phyloP scores from a whole-genome alignment of 2,329 filamentous ascomycete genomes.

The Rugonectria rugulosa region DNA sequence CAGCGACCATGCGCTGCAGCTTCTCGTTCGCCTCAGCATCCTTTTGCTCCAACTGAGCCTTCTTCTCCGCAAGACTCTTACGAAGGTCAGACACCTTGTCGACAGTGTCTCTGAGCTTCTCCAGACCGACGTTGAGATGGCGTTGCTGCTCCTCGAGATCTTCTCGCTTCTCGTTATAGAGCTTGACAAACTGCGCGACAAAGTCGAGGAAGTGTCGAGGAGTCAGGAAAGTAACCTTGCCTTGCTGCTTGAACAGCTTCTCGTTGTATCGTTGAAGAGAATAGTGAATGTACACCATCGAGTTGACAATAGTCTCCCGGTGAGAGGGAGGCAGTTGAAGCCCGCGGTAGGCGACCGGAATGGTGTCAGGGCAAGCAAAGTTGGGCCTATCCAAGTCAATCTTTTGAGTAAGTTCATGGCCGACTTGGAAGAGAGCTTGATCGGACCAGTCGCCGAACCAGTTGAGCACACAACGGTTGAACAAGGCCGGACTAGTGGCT shows the following conservation, averaged over 20 bases:
- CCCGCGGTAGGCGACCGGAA: slow-evolving; percentile 90
- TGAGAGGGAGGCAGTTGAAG: slow-evolving; percentile 86
- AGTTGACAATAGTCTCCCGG: slow-evolving; percentile 91
- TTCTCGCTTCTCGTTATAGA: slow-evolving; percentile 98
- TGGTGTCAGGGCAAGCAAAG: slow-evolving; percentile 86
- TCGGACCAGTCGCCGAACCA: slow-evolving; percentile 99
- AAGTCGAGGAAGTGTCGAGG: slow-evolving; percentile 98
- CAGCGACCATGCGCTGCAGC: slow-evolving; percentile 93
- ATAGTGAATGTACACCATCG: slow-evolving; percentile 99
- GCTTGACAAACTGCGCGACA: slow-evolving; percentile 94
- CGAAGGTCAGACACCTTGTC: slow-evolving; percentile 95
- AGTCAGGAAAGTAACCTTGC: slow-evolving; percentile 90
- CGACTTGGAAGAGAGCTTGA: slow-evolving; percentile 97
- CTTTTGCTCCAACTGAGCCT: slow-evolving; percentile 90
- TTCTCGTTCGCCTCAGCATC: slow-evolving; percentile 97
- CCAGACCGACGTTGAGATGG: slow-evolving; percentile 96
- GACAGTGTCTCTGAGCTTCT: slow-evolving; percentile 95
- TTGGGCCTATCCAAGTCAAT: slow-evolving; percentile 90
- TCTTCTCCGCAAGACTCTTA: slow-evolving; percentile 91
- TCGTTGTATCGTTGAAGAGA: slow-evolving; percentile 90
- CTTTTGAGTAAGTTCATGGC: slow-evolving; percentile 93
- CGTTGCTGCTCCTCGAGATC: slow-evolving; percentile 98
- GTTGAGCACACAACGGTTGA: slow-evolving; percentile 99
- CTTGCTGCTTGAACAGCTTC: slow-evolving; percentile 89
- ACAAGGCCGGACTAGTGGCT: slow-evolving; percentile 94